Evolutionary conservation across 352 stramenopile genomes (phyloP), one percentile per base, ranked within the genome.

Genomic region (Phytopythium cucurbitacearum): DNA sequence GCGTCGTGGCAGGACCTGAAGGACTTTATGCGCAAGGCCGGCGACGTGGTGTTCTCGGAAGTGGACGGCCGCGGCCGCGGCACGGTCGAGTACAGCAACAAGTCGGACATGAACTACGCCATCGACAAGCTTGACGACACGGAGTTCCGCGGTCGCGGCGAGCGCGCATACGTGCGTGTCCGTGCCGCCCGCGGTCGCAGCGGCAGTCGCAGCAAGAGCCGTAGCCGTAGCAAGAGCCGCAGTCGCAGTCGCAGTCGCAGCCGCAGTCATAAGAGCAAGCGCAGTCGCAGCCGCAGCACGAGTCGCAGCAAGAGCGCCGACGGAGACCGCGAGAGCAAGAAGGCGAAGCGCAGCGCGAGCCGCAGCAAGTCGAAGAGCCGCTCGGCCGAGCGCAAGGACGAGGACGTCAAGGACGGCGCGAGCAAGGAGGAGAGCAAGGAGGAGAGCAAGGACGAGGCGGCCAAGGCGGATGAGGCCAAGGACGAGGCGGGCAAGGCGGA

Each of bases 1-100:
- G 71, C 76, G 43, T 89, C 69, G 13, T 83, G 67, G 69, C 73
- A 85, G 42, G 84, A 92, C 56, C 62, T 92, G 3, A 89, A 90
- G 61, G 76, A 87, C 37, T 80, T 81, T 57, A 80, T 91, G 57
- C 72, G 71, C 16, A 75, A 74, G 41, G 76, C 65, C 0, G 80
- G 76, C 15, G 84, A 92, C 45, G 81, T 92, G 32, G 54, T 85
- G 21, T 80, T 85, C 47, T 64, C 79, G 1, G 75, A 89, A 51
- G 81, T 92, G 34, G 78, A 94, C 49, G 69, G 75, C 2, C 68
- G 67, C n/a, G 84, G 84, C 11, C 62, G 63, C n/a, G 84, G 77
- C 6, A 61, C 76, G 36, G 83, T 88, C 6, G 82, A 84, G 46
- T 94, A 86, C 52, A 61, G 60, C 54, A 89, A 80, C 54, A 73